Base-by-base conservation (phyloP, 495 filamentous ascomycete genomes). In the Chaetomidium leptoderma region DNA sequence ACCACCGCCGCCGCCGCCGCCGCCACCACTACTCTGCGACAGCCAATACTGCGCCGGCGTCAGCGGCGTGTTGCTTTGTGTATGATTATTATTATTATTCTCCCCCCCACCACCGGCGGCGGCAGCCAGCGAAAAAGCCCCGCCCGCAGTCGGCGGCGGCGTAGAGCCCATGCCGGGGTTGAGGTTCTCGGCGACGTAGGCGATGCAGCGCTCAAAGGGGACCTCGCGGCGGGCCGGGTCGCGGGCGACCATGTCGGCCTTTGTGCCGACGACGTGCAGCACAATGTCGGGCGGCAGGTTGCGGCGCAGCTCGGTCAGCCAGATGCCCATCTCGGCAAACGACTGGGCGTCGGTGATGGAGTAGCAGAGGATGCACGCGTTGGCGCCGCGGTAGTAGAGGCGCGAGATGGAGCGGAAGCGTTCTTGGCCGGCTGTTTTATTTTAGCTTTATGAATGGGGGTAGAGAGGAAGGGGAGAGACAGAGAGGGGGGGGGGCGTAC, bases 241-340 rank as follows among this genome's bases (percentile, higher is more conserved):
- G 33, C 83, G 73, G 8, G 90, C 86, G 24, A 96, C 91, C 26
- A 97, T 81, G 70, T 98, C 93, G 55, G 86, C 86, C 69, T 98
- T 98, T 4, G 93, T 97, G 47, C 93, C 93, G 2, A 97, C 93
- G 35, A 98, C 88, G 66, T 98, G 93, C 9, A 98, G 82, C n/a
- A 98, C 87, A 27, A 95, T 81, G 57, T 91, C 89, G 50, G 77
- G 56, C 42, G 77, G 76, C 27, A 90, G 75, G 60, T 92, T 89
- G 53, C 81, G 78, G 60, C 85, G 85, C 29, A 91, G 76, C 72
- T 96, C 91, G 49, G 78, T 77, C 57, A 96, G 77, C 93, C 93
- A 98, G 47, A 86, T 81, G 58, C 89, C 90, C 91, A 98, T 96
- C 70, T 96, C 91, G 53, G 84, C 78, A 71, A 97, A 98, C 56